A percentile compares a stretch with the other conserved stretches of the same genome.
phyloP scores from a whole-genome alignment of 2,329 filamentous ascomycete species.

The Thermomyces lanuginosus region DNA sequence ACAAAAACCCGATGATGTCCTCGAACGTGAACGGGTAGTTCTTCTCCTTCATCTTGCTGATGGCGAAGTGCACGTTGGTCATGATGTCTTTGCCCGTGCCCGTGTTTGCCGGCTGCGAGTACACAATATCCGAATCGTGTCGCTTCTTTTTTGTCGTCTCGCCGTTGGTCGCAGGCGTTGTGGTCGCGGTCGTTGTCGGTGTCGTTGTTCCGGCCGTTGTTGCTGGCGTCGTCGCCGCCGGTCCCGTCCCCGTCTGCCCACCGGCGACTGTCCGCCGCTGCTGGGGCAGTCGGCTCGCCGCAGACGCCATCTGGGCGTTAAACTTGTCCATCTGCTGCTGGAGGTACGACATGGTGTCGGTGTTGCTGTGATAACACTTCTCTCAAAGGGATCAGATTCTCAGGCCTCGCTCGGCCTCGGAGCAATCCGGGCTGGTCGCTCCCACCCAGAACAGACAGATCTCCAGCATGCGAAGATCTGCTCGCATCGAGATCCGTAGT shows the following conservation, averaged over 20 bases:
- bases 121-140: slow-evolving; percentile 40
- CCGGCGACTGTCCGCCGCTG: slow-evolving; percentile 35
- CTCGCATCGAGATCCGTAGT: too few relatives aligned
- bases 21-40: slow-evolving; percentile 51
- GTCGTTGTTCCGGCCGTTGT: slow-evolving; percentile 32
- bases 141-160: slow-evolving; percentile 44
- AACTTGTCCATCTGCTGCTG: slow-evolving; percentile 49
- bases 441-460: too few relatives aligned
- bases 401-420: too few relatives aligned
- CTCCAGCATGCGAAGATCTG: too few relatives aligned
- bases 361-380: not conserved
- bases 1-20: slow-evolving; percentile 68
- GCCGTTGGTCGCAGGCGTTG: slow-evolving; percentile 16
- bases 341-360: slow-evolving; percentile 47
- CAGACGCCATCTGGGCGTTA: slow-evolving; percentile 44
- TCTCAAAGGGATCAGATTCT: too few relatives aligned
- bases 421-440: too few relatives aligned
- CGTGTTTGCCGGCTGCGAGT: slow-evolving; percentile 60
- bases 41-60: slow-evolving; percentile 63
- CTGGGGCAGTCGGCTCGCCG: slow-evolving; percentile 46
- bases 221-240: slow-evolving; percentile 39
- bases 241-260: too few relatives aligned
- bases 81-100: slow-evolving; percentile 65
- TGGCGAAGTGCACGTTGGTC: slow-evolving; percentile 75
- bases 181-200: slow-evolving; percentile 33